Percentiles rank a stretch among this genome's conserved stretches.
Conservation (phyloP, 2,329 filamentous ascomycete genomes). For the Chrysoporthe austroafricana region DNA sequence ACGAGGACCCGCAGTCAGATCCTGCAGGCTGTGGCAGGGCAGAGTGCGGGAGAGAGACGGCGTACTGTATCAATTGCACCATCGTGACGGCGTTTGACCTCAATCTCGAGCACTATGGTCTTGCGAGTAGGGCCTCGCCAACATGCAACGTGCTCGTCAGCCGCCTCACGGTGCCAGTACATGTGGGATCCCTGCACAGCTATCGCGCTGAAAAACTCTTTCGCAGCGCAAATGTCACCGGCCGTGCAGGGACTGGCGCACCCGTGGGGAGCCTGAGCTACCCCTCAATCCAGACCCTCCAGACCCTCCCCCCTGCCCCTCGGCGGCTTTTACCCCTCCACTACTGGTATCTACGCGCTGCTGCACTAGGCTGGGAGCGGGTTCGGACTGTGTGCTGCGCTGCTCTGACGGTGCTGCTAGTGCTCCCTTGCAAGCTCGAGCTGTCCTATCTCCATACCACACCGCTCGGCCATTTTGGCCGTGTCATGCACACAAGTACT, state of each 20-base stretch:
- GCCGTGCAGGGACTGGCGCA: background rate
- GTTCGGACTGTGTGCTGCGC: conserved; percentile 6
- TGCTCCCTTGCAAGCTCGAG: conserved; percentile 16
- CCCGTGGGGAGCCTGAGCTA: conserved; percentile 15
- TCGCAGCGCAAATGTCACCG: conserved; percentile 11
- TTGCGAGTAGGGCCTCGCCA: background rate
- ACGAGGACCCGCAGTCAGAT: conserved; percentile 2
- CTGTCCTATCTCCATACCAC: conserved; percentile 15
- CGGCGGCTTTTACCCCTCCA: conserved; percentile 15
- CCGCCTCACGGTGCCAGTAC: background rate
- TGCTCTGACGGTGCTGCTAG: background rate
- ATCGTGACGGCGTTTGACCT: background rate
- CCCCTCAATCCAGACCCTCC: conserved; percentile 15
- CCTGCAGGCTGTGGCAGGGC: background rate
- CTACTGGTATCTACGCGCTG: too few relatives aligned
- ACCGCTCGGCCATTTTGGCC: conserved; percentile 20
- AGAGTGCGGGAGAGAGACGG: background rate
- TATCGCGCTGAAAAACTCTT: conserved; percentile 1
- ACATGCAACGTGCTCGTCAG: background rate
- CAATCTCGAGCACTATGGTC: background rate
- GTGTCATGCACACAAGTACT: conserved; percentile 10
- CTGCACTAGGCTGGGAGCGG: background rate
- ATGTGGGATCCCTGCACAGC: conserved; percentile 2
- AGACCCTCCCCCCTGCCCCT: conserved; percentile 7
- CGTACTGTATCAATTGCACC: conserved; percentile 9